A percentile compares a stretch with the other conserved stretches of the same genome.
Conservation (phyloP, 495 filamentous ascomycete species). For the Talaromyces wortmannii region DNA sequence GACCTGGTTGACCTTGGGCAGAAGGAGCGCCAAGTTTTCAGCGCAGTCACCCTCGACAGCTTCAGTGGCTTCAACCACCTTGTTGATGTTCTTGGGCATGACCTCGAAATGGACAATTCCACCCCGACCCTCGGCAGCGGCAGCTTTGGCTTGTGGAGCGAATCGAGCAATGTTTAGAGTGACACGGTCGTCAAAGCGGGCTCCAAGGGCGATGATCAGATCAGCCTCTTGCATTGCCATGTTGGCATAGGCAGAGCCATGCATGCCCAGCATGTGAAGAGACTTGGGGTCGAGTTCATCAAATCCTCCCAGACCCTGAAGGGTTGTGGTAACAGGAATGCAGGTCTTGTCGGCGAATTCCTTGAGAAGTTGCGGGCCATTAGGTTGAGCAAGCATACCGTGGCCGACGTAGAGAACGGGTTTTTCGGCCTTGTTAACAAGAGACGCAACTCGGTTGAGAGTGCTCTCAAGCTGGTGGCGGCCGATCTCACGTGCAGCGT, state of each 20-base stretch:
- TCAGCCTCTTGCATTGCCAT: slow-evolving; percentile 61
- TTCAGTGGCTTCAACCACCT: slow-evolving; percentile 54
- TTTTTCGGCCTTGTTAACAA: slow-evolving; percentile 54
- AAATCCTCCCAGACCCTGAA: slow-evolving; percentile 60
- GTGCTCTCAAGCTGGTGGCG: slow-evolving; percentile 37
- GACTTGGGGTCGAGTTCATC: slow-evolving; percentile 53
- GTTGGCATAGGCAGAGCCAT: slow-evolving; percentile 58
- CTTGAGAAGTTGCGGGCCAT: slow-evolving; percentile 45
- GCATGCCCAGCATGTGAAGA: slow-evolving; percentile 59
- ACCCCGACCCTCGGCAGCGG: slow-evolving; percentile 46
- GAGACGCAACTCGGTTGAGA: slow-evolving; percentile 44
- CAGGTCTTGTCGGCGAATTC: slow-evolving; percentile 50
- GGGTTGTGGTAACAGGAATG: slow-evolving; percentile 57
- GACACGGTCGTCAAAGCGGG: slow-evolving; percentile 57
- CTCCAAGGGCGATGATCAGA: slow-evolving; percentile 54
- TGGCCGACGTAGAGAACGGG: slow-evolving; percentile 56
- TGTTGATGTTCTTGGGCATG: slow-evolving; percentile 59
- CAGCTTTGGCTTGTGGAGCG: slow-evolving; percentile 50
- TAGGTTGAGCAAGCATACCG: slow-evolving; percentile 43
- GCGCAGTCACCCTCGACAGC: slow-evolving; percentile 55
- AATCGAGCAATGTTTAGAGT: slow-evolving; percentile 47
- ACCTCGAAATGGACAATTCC: slow-evolving; percentile 62
- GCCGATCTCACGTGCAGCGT: slow-evolving; percentile 43
- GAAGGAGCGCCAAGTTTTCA: slow-evolving; percentile 62
- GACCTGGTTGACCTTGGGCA: slow-evolving; percentile 60